Conservation (phyloP, 441 rosid genomes). For the Populus hybrid region DNA sequence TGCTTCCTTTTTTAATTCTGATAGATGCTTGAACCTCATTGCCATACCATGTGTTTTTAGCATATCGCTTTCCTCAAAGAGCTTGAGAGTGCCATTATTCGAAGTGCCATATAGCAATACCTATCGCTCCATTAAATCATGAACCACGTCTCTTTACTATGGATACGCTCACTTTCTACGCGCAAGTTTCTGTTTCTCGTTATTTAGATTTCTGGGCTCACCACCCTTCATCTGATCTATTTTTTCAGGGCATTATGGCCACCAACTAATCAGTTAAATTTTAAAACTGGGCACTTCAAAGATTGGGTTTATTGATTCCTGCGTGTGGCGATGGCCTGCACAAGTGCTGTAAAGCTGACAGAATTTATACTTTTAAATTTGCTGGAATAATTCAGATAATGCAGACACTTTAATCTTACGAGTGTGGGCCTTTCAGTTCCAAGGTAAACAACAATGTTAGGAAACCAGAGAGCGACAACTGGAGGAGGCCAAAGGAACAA, state of each 20-base stretch:
- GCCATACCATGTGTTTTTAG: neutral
- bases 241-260: neutral
- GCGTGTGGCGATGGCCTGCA: neutral
- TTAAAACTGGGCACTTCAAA: too few relatives aligned
- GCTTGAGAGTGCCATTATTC: neutral
- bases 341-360: neutral
- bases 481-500: slow-evolving; percentile 44
- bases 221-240: neutral
- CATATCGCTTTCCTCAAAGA: neutral
- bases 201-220: neutral
- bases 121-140: neutral
- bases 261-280: neutral
- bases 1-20: neutral
- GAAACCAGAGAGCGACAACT: slow-evolving; percentile 39
- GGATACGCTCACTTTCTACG: neutral
- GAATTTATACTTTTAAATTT: slow-evolving; percentile 9
- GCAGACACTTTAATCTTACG: slow-evolving; percentile 21
- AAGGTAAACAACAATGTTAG: slow-evolving; percentile 19
- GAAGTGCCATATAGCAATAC: neutral
- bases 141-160: neutral
- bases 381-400: slow-evolving; percentile 11
- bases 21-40: neutral
- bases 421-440: slow-evolving; percentile 22
- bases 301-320: neutral
- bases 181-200: neutral